Base-by-base conservation (phyloP, 176 grass and related monocot species). In the Aegilops sharonensis region DNA sequence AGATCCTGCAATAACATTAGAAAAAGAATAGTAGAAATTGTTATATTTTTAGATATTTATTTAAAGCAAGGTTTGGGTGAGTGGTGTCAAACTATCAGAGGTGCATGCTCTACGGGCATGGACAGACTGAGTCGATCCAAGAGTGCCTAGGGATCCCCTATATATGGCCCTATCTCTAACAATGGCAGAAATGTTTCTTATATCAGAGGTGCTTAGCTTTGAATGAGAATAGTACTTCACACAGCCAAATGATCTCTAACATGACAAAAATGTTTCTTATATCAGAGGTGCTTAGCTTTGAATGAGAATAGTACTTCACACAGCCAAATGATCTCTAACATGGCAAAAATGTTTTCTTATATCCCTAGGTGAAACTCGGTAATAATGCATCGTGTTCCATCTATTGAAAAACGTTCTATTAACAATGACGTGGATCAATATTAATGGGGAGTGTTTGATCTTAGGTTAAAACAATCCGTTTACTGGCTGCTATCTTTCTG, bases 241-340 rank as follows among this genome's bases (percentile, higher is more conserved):
- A 90, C 74, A 85, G 76, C 67, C 76, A 92, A 57, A 80, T 92
- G 73, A 92, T 95, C 72, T 86, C 88, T 59, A 85, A 95, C 81
- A 68, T n/a, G n/a, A n/a, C n/a, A n/a, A n/a, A 45, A 45, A 45
- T 45, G 42, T 45, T 45, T 45, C 42, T 45, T 45, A 45, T 45
- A 45, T 45, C 42, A 45, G 0, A 45, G 10, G 9, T 90, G 68
- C 25, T 42, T 74, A 60, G 73, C 18, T 72, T 59, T 90, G 68
- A 83, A 73, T 47, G 76, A 78, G 14, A 71, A 81, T 13, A 29
- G 67, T 78, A 63, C 43, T 45, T 36, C 83, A 64, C 86, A 90
- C 74, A 85, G 76, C 67, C 76, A 92, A 57, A 80, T 92, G 73
- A 92, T 95, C 72, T 86, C 88, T 59, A 85, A 95, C 81, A 79